Evolutionary conservation across 768 basidiomycete species (phyloP), one percentile per base, ranked within the genome.

Genomic region (Dioszegia crocea): DNA sequence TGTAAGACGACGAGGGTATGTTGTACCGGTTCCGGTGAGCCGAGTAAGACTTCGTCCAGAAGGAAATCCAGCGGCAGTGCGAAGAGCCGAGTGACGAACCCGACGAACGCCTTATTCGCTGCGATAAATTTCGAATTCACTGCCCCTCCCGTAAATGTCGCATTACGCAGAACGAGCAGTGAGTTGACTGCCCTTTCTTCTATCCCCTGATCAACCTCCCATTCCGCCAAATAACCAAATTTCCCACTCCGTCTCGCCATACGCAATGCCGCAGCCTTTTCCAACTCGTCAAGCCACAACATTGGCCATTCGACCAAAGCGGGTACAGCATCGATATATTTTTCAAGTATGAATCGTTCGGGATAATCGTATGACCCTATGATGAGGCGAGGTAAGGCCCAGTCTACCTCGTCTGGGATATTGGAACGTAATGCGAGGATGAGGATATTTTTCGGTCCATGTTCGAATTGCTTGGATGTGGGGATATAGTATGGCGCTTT

Each of bases 241-340:
- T 23, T n/a, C 26, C 51, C 51, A 8, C 40, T 24, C 24, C 24
- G 9, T 26, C 56, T 31, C 12, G 48, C 41, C n/a, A 49, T 21
- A 4, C 49, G 21, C 16, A 58, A 33, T 4, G 61, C 61, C 9
- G 57, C 65, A 36, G 64, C 65, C 10, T 63, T 39, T 47, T 73
- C 61, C 36, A 76, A 54, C 62, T 85, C 83, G 2, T 74, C 80
- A 49, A 85, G 80, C 74, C 88, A 93, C 86, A 85, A 88, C 70
- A 88, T 85, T 2, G 92, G 91, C 87, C 88, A 91, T 70, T 87
- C 88, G 60, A 91, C 87, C 21, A 97, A 80, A 4, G 86, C 87
- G 66, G 91, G 87, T 24, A 88, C 84, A 40, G 93, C 80, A 9
- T 90, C 90, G 0, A 89, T 87, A 50, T 89, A 85, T 31, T 80